phyloP scores from a whole-genome alignment of 495 filamentous ascomycete species.

The Penicillium angulare region DNA sequence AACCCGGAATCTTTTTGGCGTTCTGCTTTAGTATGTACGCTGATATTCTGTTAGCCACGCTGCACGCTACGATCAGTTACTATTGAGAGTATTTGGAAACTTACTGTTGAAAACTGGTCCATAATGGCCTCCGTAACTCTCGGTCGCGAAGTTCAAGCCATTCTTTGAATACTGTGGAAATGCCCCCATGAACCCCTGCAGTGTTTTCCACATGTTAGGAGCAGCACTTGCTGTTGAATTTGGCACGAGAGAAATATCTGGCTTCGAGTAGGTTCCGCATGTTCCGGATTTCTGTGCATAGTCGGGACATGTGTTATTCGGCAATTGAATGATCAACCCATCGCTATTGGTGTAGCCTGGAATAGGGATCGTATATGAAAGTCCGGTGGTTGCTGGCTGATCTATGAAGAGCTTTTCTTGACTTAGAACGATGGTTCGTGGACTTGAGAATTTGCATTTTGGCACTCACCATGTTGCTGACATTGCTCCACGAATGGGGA shows the following conservation, averaged over 20 bases:
- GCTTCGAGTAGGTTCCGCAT: conserved; percentile 56
- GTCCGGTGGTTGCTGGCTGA: conserved; percentile 58
- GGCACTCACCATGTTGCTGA: conserved; percentile 50
- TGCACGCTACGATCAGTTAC: conserved; percentile 40
- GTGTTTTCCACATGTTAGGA: conserved; percentile 56
- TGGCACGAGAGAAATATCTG: conserved; percentile 49
- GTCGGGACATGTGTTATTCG: conserved; percentile 51
- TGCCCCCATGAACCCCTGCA: conserved; percentile 63
- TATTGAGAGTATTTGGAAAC: conserved; percentile 40
- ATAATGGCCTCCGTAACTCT: conserved; percentile 62
- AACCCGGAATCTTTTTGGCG: conserved; percentile 20
- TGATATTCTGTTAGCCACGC: conserved; percentile 15
- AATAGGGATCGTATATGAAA: conserved; percentile 58
- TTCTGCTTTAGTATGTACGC: conserved; percentile 38
- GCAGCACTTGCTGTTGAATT: conserved; percentile 55
- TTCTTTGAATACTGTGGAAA: conserved; percentile 59
- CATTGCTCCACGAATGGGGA: conserved; percentile 59
- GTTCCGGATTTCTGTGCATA: conserved; percentile 41
- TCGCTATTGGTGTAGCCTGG: conserved; percentile 41
- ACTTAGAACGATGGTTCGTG: too few species aligned
- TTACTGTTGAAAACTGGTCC: conserved; percentile 54
- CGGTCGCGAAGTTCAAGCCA: conserved; percentile 58
- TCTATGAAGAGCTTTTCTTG: conserved; percentile 56
- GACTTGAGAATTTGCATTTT: not conserved
- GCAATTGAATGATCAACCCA: conserved; percentile 32